Conservation (phyloP, 768 basidiomycete genomes). For the Chiua virens region DNA sequence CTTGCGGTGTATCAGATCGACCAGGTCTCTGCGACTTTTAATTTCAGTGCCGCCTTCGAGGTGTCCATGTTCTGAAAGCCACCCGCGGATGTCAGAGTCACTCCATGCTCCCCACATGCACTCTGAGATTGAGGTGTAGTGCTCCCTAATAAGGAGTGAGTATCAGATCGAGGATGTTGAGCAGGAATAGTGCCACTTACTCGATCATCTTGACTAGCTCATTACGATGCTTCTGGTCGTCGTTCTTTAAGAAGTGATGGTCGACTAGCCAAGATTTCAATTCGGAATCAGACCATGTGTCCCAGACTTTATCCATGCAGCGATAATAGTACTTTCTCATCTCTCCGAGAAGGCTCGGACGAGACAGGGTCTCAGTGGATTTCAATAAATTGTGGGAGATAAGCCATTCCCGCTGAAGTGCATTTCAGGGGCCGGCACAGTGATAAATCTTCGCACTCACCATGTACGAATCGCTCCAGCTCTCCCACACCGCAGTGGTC, state of each 20-base stretch:
- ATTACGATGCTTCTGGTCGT: slow-evolving; percentile 64
- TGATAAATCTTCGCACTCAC: slow-evolving; percentile 38
- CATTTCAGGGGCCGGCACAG: background rate
- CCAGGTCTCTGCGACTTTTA: slow-evolving; percentile 72
- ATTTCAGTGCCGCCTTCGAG: slow-evolving; percentile 48
- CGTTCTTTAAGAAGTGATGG: slow-evolving; percentile 69
- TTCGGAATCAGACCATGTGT: slow-evolving; percentile 76
- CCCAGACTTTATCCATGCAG: slow-evolving; percentile 52
- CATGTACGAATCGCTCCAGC: slow-evolving; percentile 86
- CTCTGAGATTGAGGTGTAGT: slow-evolving; percentile 62
- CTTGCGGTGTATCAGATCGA: slow-evolving; percentile 72
- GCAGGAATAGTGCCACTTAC: slow-evolving; percentile 36
- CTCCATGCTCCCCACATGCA: slow-evolving; percentile 70
- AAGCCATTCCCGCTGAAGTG: slow-evolving; percentile 75
- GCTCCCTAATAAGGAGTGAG: slow-evolving; percentile 45
- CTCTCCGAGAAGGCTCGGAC: slow-evolving; percentile 56
- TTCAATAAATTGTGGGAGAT: slow-evolving; percentile 73
- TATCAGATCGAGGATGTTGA: background rate
- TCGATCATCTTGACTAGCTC: slow-evolving; percentile 74
- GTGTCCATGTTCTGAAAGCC: slow-evolving; percentile 75
- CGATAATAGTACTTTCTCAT: slow-evolving; percentile 84
- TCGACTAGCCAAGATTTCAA: slow-evolving; percentile 78
- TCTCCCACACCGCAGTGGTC: slow-evolving; percentile 69
- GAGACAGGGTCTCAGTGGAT: slow-evolving; percentile 48
- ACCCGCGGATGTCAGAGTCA: slow-evolving; percentile 67